phyloP scores from a whole-genome alignment of 1,284 basidiomycete species.

The Cerioporus squamosus region DNA sequence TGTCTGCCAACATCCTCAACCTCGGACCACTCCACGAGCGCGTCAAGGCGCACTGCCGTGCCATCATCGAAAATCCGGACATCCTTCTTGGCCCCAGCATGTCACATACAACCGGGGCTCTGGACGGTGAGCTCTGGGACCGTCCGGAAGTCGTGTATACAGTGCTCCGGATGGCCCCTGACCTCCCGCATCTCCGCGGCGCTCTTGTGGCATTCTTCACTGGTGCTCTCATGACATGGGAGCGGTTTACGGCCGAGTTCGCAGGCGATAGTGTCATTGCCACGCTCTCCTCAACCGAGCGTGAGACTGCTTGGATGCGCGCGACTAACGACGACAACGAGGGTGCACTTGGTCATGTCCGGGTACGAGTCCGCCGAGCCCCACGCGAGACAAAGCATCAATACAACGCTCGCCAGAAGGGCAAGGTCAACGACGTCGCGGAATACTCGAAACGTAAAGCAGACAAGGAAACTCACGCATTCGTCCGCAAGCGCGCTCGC shows the following conservation, averaged over 20 bases:
- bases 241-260: constrained; percentile 24
- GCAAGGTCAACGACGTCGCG: too few relatives aligned
- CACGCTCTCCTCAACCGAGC: constrained; percentile 4
- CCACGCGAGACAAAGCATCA: too few relatives aligned
- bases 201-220: constrained; percentile 6
- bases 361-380: too few relatives aligned
- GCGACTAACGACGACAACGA: constrained; percentile 31
- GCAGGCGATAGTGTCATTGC: constrained; percentile 8
- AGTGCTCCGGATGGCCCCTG: constrained; percentile 6
- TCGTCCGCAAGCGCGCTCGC: too few relatives aligned
- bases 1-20: constrained; percentile 11
- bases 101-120: constrained; percentile 9
- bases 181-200: constrained; percentile 16
- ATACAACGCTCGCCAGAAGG: too few relatives aligned
- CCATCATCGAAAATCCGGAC: constrained; percentile 25
- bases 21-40: constrained; percentile 15
- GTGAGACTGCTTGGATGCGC: constrained; percentile 16
- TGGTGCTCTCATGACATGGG: constrained; percentile 30
- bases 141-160: constrained; percentile 27
- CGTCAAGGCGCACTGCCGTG: constrained; percentile 13
- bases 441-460: too few relatives aligned
- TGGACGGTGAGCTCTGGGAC: constrained; percentile 32
- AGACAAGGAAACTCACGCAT: too few relatives aligned
- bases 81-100: constrained; percentile 20
- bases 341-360: constrained; percentile 2